Evolutionary conservation across 768 basidiomycete genomes (phyloP), one percentile per base, ranked within the genome.

Genomic region (Lenzites betulinus): DNA sequence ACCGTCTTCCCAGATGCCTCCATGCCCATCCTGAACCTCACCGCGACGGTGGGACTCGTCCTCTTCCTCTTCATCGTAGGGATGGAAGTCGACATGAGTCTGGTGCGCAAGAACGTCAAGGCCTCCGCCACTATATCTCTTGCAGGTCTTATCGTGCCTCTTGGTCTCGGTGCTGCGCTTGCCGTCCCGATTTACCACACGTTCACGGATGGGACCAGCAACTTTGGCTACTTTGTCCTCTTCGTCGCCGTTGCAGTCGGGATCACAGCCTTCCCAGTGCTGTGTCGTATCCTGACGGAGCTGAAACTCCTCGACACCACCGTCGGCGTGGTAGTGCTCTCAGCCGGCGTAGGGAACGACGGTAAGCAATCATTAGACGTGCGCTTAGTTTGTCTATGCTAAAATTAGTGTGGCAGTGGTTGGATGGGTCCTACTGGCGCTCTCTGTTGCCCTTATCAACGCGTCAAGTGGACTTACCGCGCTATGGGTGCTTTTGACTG

Each of bases 1-100:
- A 69, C 59, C 11, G 73, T 78, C 62, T 80, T 78, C 55, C 77
- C 78, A 0, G 47, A 67, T 0, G 67, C 54, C 4, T 82, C 81
- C 11, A 76, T 86, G 65, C 75, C 85, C 6, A 70, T 86, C 64
- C 83, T 95, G 57, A 85, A 77, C 50, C 82, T 95, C 26, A 89
- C 90, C 15, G 81, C 86, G 25, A 92, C 83, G 55, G 82, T 95
- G 63, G 93, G 89, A 42, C 79, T 92, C 23, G 78, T 90, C 49
- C 75, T 92, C 25, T 92, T 87, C 75, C 80, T 95, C 7, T 95
- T 95, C 79, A 78, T 95, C 48, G 83, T 95, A 28, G 93, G 89
- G 2, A 78, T 94, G 36, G 93, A 95, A 76, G 85, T 93, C 62
- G 94, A 96, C 71, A 78, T 84, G 5, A 78, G 82, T 7, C 68